Base-by-base conservation (phyloP, 1,284 basidiomycete genomes). In the Mycena sp. region DNA sequence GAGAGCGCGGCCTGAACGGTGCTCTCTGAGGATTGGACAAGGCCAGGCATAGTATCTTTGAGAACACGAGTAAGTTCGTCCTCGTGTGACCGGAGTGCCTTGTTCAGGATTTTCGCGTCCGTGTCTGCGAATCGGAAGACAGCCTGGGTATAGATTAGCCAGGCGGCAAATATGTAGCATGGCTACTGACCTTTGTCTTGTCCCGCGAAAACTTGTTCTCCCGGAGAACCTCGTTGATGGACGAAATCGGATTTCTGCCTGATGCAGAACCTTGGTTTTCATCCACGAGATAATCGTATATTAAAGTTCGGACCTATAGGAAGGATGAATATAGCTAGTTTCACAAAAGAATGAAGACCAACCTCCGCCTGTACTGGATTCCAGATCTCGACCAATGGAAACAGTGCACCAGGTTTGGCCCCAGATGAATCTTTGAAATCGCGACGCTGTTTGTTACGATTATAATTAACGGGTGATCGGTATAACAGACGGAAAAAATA, bases 161-260 rank as follows among this genome's bases (percentile, higher is more conserved):
- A 44, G 20, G 48, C n/a, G 20, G 55, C 25, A 55, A 16, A 67
- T 14, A 52, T 34, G 5, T 13, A 22, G 34, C 6, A 8, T 20
- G 66, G 25, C 13, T 9, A 39, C 41, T 11, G 77, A 95, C 95
- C 86, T 95, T 96, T 70, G 88, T 85, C 79, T 87, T 93, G 77
- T 97, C 95, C 72, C 95, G 87, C 20, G 84, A 86, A 73, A 93
- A 90, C 75, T 89, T 91, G 22, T 94, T 93, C 70, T 95, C 94
- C n/a, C 95, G 89, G 48, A 99, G 87, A 13, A 97, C 92, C 77
- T 99, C 97, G 77, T 98, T 98, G 81, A 99, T 95, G 3, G 97
- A 96, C 7, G 93, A 90, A 65, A 98, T 93, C 2, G 95, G 93
- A 79, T 96, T 96, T 54, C 96, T 87, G 8, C 93, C 91, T 11